Evolutionary conservation across 2,329 filamentous ascomycete genomes (phyloP).

Genomic region (Aureobasidium sp.): DNA sequence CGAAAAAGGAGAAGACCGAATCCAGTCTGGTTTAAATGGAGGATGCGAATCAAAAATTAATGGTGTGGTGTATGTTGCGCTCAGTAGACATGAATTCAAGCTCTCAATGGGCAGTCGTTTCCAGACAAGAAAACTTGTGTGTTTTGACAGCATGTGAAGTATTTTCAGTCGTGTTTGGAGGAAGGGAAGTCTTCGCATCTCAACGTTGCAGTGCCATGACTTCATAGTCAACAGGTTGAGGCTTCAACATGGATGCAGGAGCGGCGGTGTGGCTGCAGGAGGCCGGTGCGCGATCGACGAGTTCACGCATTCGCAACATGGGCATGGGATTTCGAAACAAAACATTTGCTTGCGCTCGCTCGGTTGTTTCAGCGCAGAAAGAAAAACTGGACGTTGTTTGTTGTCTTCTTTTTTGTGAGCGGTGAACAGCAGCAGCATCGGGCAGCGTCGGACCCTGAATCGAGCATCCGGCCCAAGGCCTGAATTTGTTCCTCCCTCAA

Average conservation of each 20-base stretch:
- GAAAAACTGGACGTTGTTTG: neutral
- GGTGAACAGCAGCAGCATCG: conserved; percentile 6
- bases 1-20: conserved; percentile 7
- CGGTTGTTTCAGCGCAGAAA: neutral
- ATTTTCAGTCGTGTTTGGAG: neutral
- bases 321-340: neutral
- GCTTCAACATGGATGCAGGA: conserved; percentile 6
- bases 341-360: neutral
- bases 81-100: neutral
- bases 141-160: neutral
- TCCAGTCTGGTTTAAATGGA: neutral
- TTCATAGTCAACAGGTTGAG: conserved; percentile 1
- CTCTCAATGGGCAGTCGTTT: neutral
- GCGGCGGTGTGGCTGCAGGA: conserved; percentile 6
- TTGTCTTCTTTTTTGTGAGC: neutral
- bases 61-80: neutral
- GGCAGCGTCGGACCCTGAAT: conserved; percentile 10
- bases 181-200: neutral
- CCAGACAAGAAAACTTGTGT: neutral
- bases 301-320: neutral
- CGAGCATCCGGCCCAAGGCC: neutral
- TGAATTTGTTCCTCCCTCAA: neutral
- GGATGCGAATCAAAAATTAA: neutral
- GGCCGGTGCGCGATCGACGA: neutral
- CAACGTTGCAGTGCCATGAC: neutral